phyloP scores from a whole-genome alignment of 169 alveolate genomes.

The Babesia ovata region DNA sequence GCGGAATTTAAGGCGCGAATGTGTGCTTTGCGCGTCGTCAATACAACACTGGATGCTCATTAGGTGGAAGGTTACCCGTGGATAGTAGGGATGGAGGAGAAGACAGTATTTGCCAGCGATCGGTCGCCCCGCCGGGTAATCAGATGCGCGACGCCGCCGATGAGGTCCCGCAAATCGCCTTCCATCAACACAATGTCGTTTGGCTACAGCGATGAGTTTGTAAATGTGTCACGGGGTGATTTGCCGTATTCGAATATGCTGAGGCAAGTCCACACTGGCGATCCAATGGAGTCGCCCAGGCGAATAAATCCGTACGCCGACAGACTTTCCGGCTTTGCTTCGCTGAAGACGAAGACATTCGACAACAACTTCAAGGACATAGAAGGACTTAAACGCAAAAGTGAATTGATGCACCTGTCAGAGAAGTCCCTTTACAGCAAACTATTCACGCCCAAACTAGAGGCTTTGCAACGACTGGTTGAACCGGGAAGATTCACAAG shows the following conservation, averaged over 20 bases:
- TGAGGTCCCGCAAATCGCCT: too few relatives aligned
- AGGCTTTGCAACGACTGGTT: conserved; percentile 61
- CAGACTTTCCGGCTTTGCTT: conserved; percentile 39
- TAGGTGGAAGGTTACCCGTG: too few relatives aligned
- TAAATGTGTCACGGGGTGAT: neutral
- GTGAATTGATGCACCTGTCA: conserved; percentile 48
- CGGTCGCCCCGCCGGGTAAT: too few relatives aligned
- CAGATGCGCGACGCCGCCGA: too few relatives aligned
- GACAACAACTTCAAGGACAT: conserved; percentile 62
- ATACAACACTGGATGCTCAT: too few relatives aligned
- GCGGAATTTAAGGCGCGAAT: too few relatives aligned
- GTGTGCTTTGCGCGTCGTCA: too few relatives aligned
- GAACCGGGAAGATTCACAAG: conserved; percentile 48
- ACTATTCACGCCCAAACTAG: conserved; percentile 55
- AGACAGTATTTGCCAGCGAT: too few relatives aligned
- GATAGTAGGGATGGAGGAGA: too few relatives aligned
- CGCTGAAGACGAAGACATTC: conserved; percentile 57
- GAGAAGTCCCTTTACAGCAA: conserved; percentile 57
- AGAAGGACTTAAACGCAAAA: conserved; percentile 49
- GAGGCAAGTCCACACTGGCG: neutral
- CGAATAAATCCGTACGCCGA: conserved; percentile 19
- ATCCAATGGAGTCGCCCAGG: conserved; percentile 40
- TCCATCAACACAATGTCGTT: too few relatives aligned
- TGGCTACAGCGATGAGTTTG: neutral
- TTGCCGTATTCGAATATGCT: neutral